Conservation (phyloP, 2,329 filamentous ascomycete genomes). For the Coniella lustricola region DNA sequence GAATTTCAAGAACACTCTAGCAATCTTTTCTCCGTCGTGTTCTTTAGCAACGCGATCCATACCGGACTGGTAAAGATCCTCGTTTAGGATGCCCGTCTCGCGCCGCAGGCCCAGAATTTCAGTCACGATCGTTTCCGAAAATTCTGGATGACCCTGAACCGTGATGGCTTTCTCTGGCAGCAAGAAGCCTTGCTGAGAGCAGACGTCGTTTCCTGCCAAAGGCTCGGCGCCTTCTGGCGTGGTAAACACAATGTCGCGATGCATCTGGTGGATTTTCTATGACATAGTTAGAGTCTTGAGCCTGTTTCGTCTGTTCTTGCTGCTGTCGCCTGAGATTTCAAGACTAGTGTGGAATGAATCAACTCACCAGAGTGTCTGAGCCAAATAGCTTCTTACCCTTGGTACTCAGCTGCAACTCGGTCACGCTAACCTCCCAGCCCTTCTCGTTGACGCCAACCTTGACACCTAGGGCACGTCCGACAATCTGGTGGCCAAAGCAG, state of each 20-base stretch:
- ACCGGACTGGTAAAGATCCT: slow-evolving; percentile 62
- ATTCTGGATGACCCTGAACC: slow-evolving; percentile 84
- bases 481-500: slow-evolving; percentile 84
- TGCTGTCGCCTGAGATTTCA: too few species aligned
- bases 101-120: slow-evolving; percentile 62
- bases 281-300: not conserved
- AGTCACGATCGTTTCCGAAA: slow-evolving; percentile 61
- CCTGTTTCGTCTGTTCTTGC: not conserved
- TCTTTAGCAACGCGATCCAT: slow-evolving; percentile 56
- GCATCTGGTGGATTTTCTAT: slow-evolving; percentile 68
- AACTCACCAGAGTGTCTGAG: slow-evolving; percentile 47
- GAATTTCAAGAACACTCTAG: slow-evolving; percentile 69
- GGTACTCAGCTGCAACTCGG: slow-evolving; percentile 58
- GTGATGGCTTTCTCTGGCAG: slow-evolving; percentile 58
- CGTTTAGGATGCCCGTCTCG: slow-evolving; percentile 59
- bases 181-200: slow-evolving; percentile 77
- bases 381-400: slow-evolving; percentile 68
- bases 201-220: slow-evolving; percentile 59
- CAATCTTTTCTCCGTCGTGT: slow-evolving; percentile 76
- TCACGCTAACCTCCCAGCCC: slow-evolving; percentile 80
- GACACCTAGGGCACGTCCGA: slow-evolving; percentile 63
- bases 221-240: slow-evolving; percentile 55
- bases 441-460: slow-evolving; percentile 58
- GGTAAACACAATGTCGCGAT: slow-evolving; percentile 65
- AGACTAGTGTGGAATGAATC: too few species aligned